phyloP scores from a whole-genome alignment of 306 rosid species.

The Hippophae tibetana region DNA sequence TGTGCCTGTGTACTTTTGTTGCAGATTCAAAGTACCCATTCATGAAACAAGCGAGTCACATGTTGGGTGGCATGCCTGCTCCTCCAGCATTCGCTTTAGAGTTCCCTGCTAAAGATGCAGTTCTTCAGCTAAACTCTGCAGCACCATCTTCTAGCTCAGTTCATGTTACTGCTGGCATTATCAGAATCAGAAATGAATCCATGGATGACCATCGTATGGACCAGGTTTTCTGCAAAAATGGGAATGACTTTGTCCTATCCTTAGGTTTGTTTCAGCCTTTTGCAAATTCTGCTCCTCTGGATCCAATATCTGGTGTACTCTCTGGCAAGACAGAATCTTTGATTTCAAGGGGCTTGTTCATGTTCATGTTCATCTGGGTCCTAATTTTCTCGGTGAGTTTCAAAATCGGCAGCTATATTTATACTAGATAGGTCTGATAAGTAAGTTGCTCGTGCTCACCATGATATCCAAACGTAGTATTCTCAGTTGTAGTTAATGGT shows the following conservation, averaged over 20 bases:
- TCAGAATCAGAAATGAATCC: slow-evolving; percentile 50
- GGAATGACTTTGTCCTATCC: slow-evolving; percentile 36
- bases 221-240: slow-evolving; percentile 52
- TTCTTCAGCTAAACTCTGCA: slow-evolving; percentile 33
- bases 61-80: slow-evolving; percentile 65
- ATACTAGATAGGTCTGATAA: slow-evolving; percentile 27
- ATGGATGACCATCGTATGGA: slow-evolving; percentile 41
- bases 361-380: slow-evolving; percentile 51
- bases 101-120: slow-evolving; percentile 54
- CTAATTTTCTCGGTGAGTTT: slow-evolving; percentile 54
- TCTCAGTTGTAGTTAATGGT: background rate
- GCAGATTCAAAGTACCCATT: slow-evolving; percentile 44
- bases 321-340: slow-evolving; percentile 48
- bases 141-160: slow-evolving; percentile 57
- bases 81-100: slow-evolving; percentile 78
- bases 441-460: slow-evolving; percentile 5
- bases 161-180: slow-evolving; percentile 75
- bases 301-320: slow-evolving; percentile 30
- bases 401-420: slow-evolving; percentile 61
- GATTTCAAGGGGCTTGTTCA: slow-evolving; percentile 57
- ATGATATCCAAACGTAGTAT: background rate
- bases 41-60: slow-evolving; percentile 38
- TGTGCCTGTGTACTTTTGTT: background rate
- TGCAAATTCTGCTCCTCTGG: slow-evolving; percentile 21
- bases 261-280: slow-evolving; percentile 28